Conservation (phyloP, 108 stramenopile genomes). For the Aurantiochytrium sp. region DNA sequence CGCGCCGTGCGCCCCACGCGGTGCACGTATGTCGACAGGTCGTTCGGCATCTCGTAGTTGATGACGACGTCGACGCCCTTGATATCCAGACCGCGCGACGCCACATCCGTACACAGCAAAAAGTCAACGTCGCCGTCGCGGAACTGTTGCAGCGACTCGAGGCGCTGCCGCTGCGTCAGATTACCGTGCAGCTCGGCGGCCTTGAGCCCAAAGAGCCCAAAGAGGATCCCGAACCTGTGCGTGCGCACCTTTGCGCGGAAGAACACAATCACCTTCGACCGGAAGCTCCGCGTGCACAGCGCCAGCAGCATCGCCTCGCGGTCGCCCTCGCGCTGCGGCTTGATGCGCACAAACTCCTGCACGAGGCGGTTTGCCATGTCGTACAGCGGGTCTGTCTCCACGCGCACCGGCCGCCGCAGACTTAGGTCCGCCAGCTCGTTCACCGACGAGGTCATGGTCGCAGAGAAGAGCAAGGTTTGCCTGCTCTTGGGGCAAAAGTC, state of each 20-base stretch:
- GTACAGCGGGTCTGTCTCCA: slow-evolving; percentile 51
- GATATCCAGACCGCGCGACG: slow-evolving; percentile 92
- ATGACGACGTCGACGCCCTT: slow-evolving; percentile 82
- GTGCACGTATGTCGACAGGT: slow-evolving; percentile 89
- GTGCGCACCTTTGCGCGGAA: slow-evolving; percentile 86
- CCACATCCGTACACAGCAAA: slow-evolving; percentile 91
- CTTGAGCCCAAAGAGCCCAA: slow-evolving; percentile 48
- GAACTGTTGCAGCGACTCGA: slow-evolving; percentile 81
- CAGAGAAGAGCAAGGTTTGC: slow-evolving; percentile 93
- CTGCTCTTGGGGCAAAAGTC: slow-evolving; percentile 75
- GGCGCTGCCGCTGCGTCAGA: slow-evolving; percentile 73
- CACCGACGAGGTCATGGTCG: slow-evolving; percentile 93
- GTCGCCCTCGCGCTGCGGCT: slow-evolving; percentile 74
- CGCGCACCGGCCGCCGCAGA: slow-evolving; percentile 81
- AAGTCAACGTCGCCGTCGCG: slow-evolving; percentile 79
- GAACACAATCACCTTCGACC: slow-evolving; percentile 73
- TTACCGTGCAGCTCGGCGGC: slow-evolving; percentile 90
- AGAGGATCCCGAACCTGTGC: slow-evolving; percentile 78
- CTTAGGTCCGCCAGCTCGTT: slow-evolving; percentile 80
- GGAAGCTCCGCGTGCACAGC: slow-evolving; percentile 77
- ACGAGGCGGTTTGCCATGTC: slow-evolving; percentile 76
- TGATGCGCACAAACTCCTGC: slow-evolving; percentile 91
- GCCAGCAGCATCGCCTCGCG: slow-evolving; percentile 84
- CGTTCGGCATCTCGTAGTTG: slow-evolving; percentile 93
- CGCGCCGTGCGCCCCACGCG: slow-evolving; percentile 93